Evolutionary conservation across 192 early-diverging fungal species (phyloP).

Genomic region (Kickxella alabastrina): DNA sequence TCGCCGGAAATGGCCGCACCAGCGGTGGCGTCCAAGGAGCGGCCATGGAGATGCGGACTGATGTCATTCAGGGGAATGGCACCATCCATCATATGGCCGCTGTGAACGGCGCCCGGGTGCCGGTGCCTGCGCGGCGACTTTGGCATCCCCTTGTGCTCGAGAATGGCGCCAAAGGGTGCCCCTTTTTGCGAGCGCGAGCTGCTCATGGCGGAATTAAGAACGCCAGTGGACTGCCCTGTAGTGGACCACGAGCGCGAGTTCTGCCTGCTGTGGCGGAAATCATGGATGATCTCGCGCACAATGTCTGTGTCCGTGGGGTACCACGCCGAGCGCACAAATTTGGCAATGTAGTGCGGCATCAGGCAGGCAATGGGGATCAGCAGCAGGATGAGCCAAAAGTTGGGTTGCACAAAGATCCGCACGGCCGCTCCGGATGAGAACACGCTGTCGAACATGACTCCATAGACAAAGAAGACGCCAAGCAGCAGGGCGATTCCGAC

Average conservation of each 20-base stretch:
- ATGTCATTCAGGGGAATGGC: slow-evolving; percentile 37
- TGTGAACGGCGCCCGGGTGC: not conserved
- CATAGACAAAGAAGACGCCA: slow-evolving; percentile 57
- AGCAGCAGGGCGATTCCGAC: slow-evolving; percentile 50
- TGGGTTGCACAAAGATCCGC: slow-evolving; percentile 59
- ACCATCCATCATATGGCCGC: slow-evolving; percentile 29
- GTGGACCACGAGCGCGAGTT: not conserved
- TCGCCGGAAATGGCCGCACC: slow-evolving; percentile 3
- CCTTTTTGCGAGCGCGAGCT: slow-evolving; percentile 41
- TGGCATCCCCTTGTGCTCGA: slow-evolving; percentile 16
- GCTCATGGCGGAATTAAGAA: slow-evolving; percentile 10
- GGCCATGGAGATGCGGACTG: slow-evolving; percentile 1
- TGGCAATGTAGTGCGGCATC: slow-evolving; percentile 67
- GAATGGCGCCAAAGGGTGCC: slow-evolving; percentile 46
- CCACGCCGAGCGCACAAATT: slow-evolving; percentile 66
- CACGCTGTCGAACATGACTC: slow-evolving; percentile 57
- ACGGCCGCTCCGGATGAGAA: slow-evolving; percentile 54
- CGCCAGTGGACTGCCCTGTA: not conserved
- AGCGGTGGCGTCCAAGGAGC: no score
- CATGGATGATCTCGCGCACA: slow-evolving; percentile 70
- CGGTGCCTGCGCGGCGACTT: slow-evolving; percentile 5
- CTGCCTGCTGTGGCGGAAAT: slow-evolving; percentile 22
- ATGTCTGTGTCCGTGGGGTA: slow-evolving; percentile 80
- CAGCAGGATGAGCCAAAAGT: slow-evolving; percentile 68
- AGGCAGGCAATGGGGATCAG: slow-evolving; percentile 61